These are phyloP conservation scores for Cymbopogon citratus DNA, from an alignment of 176 grass and related monocot species.

Conservation along the genomic window DNA sequence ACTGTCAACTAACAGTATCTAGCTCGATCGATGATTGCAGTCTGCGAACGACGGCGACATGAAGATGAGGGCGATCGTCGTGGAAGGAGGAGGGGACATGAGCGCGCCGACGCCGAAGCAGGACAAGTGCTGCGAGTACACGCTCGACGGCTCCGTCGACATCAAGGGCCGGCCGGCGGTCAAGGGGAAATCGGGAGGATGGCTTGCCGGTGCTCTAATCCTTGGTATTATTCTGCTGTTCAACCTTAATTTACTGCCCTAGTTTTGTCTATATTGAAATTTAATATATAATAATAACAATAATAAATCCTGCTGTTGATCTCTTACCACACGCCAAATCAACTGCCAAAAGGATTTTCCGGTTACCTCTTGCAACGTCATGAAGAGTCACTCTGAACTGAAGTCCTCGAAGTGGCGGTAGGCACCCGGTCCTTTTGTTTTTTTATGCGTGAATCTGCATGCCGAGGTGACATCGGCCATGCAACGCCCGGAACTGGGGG, in stretches of 20 bases:
- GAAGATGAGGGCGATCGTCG: constrained; percentile 38
- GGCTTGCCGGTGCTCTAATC: constrained; percentile 65
- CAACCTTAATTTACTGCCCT: not conserved
- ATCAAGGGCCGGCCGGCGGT: constrained; percentile 59
- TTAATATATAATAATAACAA: not conserved
- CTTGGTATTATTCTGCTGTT: constrained; percentile 48
- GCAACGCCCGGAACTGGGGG: constrained; percentile 22
- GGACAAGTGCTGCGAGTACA: constrained; percentile 45
- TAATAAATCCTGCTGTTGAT: not conserved
- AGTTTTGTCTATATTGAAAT: not conserved
- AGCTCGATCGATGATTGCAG: constrained; percentile 18
- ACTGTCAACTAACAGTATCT: not conserved
- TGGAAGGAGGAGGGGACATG: constrained; percentile 25
- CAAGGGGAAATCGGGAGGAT: constrained; percentile 67
- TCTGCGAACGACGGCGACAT: constrained; percentile 29
- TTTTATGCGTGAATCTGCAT: constrained; percentile 27
- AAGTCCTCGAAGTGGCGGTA: constrained; percentile 11
- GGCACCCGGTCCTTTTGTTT: not conserved
- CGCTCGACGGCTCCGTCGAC: constrained; percentile 69
- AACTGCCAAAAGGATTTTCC: not conserved
- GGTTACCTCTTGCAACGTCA: not conserved
- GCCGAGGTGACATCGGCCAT: constrained; percentile 40
- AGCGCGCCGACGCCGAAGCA: not conserved
- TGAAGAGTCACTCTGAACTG: not conserved
- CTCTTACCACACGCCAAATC: not conserved